Evolutionary conservation across 345 rosid species (phyloP).

Genomic region (Gossypium arboreum): DNA sequence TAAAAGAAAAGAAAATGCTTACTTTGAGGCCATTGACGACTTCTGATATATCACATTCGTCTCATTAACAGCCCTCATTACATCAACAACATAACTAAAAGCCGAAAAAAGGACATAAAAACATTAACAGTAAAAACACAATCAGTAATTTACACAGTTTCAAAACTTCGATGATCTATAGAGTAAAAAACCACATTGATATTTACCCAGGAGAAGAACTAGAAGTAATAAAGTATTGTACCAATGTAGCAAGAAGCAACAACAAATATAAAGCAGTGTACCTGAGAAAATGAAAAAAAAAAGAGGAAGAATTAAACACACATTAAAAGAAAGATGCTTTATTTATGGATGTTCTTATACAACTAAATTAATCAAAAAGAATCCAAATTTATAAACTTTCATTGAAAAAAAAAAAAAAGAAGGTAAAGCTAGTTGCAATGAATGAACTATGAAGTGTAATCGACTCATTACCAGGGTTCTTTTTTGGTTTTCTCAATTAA

Average conservation of each 20-base stretch:
- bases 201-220: constrained; percentile 92
- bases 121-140: constrained; percentile 8
- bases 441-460: neutral
- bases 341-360: neutral
- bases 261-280: constrained; percentile 57
- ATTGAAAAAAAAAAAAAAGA: neutral
- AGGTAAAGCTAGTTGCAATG: neutral
- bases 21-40: constrained; percentile 46
- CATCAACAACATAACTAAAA: constrained; percentile 63
- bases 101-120: constrained; percentile 14
- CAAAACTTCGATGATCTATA: neutral
- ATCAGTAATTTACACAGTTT: neutral
- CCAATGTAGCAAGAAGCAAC: constrained; percentile 59
- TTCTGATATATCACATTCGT: constrained; percentile 23
- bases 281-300: constrained; percentile 41
- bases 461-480: constrained; percentile 57
- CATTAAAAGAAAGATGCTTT: too few species aligned
- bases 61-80: constrained; percentile 43
- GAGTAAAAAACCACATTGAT: constrained; percentile 9
- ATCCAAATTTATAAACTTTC: too few species aligned
- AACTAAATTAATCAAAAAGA: neutral
- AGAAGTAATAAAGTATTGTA: constrained; percentile 82
- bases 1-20: constrained; percentile 24
- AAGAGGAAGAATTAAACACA: too few species aligned
- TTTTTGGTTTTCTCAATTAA: constrained; percentile 52